Base-by-base conservation (phyloP, 75 land plant species). In the Gnetum montanum region DNA sequence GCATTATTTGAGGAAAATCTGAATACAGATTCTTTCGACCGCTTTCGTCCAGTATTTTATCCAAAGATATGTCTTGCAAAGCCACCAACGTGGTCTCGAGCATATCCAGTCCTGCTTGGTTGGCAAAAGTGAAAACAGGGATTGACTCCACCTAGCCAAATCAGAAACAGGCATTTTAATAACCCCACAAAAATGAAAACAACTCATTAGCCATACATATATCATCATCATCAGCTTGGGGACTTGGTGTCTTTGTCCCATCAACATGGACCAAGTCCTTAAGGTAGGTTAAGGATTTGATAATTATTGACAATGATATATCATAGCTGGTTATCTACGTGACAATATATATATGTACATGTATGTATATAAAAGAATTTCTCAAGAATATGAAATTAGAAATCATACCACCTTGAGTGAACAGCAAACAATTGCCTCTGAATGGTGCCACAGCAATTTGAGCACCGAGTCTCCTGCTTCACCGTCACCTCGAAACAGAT, bases 341-440 rank as follows among this genome's bases (percentile, higher is more conserved):
- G 0, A 41, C 16, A 41, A 2, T 41, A 3, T 41, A 10, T 35
- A 6, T 35, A 35, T 31, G 10, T 13, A 8, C 34, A 13, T 11
- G 7, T 19, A 57, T 10, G 19, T 37, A 46, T 18, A 8, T 18
- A 27, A n/a, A 25, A 3, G 26, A 46, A 18, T 18, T 53, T 49
- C 19, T 8, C 4, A 2, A 35, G 33, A 34, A n/a, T n/a, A n/a
- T n/a, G n/a, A n/a, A n/a, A n/a, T n/a, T n/a, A n/a, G n/a, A n/a
- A n/a, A n/a, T n/a, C n/a, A n/a, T n/a, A n/a, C n/a, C 50, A 82
- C 85, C 89, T 85, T 78, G 29, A 82, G 54, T 1, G 89, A 75
- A 67, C 90, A 86, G 55, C 90, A 86, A 55, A 86, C 55, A 31
- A 86, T 61, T n/a, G 90, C 90, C 70, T 86, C 90, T 46, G 35